phyloP scores from a whole-genome alignment of 2,329 filamentous ascomycete genomes.

The Colletotrichum zoysiae region DNA sequence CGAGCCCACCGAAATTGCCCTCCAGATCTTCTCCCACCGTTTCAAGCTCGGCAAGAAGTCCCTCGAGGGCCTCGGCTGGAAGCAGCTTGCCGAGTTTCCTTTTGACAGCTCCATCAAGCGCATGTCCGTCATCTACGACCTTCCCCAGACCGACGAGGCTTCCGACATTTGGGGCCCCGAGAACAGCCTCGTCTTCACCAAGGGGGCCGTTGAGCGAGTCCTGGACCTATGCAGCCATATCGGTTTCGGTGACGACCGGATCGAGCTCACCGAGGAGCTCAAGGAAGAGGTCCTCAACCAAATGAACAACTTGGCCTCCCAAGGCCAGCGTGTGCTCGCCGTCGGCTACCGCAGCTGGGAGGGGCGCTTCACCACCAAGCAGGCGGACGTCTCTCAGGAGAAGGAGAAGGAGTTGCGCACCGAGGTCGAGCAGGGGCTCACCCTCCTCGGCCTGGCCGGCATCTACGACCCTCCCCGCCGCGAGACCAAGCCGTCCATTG shows the following conservation, averaged over 20 bases:
- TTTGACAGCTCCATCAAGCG: slow-evolving; percentile 84
- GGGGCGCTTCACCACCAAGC: slow-evolving; percentile 59
- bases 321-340: slow-evolving; percentile 79
- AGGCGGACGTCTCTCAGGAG: slow-evolving; percentile 46
- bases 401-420: slow-evolving; percentile 62
- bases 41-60: slow-evolving; percentile 71
- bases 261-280: slow-evolving; percentile 63
- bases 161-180: slow-evolving; percentile 54
- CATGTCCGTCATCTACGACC: slow-evolving; percentile 81
- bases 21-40: slow-evolving; percentile 80
- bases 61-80: slow-evolving; percentile 68
- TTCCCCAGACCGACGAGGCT: slow-evolving; percentile 54
- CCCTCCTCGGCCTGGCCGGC: slow-evolving; percentile 84
- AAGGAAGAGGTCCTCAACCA: slow-evolving; percentile 64
- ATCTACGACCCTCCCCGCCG: slow-evolving; percentile 89
- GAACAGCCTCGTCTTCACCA: slow-evolving; percentile 69
- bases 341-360: slow-evolving; percentile 74
- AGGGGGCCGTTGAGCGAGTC: slow-evolving; percentile 72
- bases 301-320: slow-evolving; percentile 71
- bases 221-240: slow-evolving; percentile 67
- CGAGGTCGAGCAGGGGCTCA: slow-evolving; percentile 75
- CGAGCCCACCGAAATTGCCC: slow-evolving; percentile 81
- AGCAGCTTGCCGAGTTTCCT: slow-evolving; percentile 77
- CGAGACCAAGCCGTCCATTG: slow-evolving; percentile 81
- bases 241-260: slow-evolving; percentile 56